Evolutionary conservation across 2,329 filamentous ascomycete genomes (phyloP), one percentile per base, ranked within the genome.

Genomic region (Exophiala spinifera): DNA sequence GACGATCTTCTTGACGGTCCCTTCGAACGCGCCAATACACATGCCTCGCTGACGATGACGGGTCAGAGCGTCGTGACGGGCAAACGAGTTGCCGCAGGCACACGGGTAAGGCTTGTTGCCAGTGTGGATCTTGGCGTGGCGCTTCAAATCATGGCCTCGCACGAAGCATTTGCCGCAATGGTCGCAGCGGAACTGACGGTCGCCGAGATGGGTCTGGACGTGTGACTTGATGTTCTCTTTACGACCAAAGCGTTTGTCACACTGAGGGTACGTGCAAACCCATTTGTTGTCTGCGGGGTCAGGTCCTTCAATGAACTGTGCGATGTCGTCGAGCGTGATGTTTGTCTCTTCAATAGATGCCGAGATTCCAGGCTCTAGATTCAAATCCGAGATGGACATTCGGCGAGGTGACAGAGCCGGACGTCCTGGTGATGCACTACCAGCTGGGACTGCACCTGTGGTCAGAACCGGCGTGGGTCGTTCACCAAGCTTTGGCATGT

Each of bases 191-290:
- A 90, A 99, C 69, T 96, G 94, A 45, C 94, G 83, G 70, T 99
- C 94, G 65, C 95, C 94, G 61, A 99, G 85, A 72, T 99, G 94
- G 3, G 94, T 99, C 73, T 99, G 94, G 13, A 99, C 89, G 70
- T 99, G 94, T 0, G 91, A 95, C 70, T 96, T 95, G 77, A 97
- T 96, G 74, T 99, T 97, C 72, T 99, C 94, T 71, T 96, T 95
- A 64, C 94, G 84, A n/a, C 91, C 92, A 68, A 99, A 97, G 49
- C 85, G 83, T 72, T 96, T 95, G 63, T 85, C 82, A 72, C 94
- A 99, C 23, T 85, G 85, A 7, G 89, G 76, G 64, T 75, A 91
- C n/a, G 83, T 72, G 68, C 88, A 94, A 5, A 85, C 77, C 86
- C 87, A 94, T 71, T 90, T 91, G 63, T 86, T 85, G 63, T 91